phyloP scores from a whole-genome alignment of 345 rosid genomes.

The Hibiscus syriacus region DNA sequence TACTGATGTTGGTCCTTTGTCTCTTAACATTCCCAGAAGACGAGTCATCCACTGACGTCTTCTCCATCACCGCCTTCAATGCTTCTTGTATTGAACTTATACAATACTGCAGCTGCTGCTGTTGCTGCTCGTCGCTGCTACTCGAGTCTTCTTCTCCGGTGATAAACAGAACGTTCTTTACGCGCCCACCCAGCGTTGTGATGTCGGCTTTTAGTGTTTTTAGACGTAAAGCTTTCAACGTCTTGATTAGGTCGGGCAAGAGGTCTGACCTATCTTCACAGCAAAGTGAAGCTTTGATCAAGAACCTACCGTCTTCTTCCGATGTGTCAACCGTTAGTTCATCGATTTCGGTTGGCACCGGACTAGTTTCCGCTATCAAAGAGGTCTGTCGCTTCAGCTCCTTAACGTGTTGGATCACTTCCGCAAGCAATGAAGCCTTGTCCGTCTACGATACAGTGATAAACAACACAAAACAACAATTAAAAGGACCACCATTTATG shows the following conservation, averaged over 20 bases:
- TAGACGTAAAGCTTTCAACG: slow-evolving; percentile 70
- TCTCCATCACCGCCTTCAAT: slow-evolving; percentile 85
- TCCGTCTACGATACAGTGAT: slow-evolving; percentile 50
- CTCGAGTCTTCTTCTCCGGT: slow-evolving; percentile 64
- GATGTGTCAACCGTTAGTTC: slow-evolving; percentile 78
- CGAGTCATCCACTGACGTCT: slow-evolving; percentile 59
- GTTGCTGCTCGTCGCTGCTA: slow-evolving; percentile 25
- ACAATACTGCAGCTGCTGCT: slow-evolving; percentile 39
- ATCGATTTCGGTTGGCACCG: slow-evolving; percentile 80
- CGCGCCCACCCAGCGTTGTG: slow-evolving; percentile 85
- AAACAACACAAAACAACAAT: slow-evolving; percentile 2
- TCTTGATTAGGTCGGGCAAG: slow-evolving; percentile 76
- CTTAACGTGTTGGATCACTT: slow-evolving; percentile 94
- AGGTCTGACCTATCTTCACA: slow-evolving; percentile 92
- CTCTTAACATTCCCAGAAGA: slow-evolving; percentile 77
- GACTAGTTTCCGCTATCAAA: slow-evolving; percentile 71
- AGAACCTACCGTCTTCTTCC: slow-evolving; percentile 75
- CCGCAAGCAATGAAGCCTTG: slow-evolving; percentile 93
- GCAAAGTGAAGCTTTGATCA: slow-evolving; percentile 86
- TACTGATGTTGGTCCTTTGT: slow-evolving; percentile 65
- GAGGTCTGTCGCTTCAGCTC: slow-evolving; percentile 81
- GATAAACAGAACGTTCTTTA: slow-evolving; percentile 81
- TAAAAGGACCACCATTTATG: too few species aligned
- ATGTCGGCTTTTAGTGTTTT: slow-evolving; percentile 89
- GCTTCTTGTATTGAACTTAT: slow-evolving; percentile 86